Percentiles rank a stretch among this genome's conserved stretches.
Conservation (phyloP, 2,329 filamentous ascomycete genomes). For the Penicillium oxalicum region DNA sequence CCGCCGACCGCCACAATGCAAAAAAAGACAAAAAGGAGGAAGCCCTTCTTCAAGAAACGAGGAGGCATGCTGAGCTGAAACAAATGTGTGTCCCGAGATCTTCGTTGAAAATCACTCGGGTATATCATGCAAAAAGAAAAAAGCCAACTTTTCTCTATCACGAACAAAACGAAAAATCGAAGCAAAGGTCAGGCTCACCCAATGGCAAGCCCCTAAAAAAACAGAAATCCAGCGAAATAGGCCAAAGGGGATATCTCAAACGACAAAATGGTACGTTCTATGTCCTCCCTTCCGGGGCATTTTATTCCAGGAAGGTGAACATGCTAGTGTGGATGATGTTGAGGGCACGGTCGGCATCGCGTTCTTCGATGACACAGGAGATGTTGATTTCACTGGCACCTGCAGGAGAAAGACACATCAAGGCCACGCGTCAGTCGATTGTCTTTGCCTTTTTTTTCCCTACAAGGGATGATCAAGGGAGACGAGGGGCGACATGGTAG, state of each 20-base stretch:
- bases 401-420: conserved; percentile 34
- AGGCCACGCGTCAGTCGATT: conserved; percentile 12
- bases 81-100: no score
- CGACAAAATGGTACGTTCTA: conserved; percentile 9
- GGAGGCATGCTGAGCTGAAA: no score
- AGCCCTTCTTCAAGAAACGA: no score
- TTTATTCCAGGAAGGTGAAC: conserved; percentile 84
- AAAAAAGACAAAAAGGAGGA: no score
- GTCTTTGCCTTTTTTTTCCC: conserved; percentile 1
- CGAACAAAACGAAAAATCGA: neutral
- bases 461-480: neutral
- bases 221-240: conserved; percentile 3
- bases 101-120: no score
- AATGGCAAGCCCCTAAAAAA: no score
- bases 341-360: conserved; percentile 85
- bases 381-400: conserved; percentile 99
- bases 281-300: conserved; percentile 2
- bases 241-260: conserved; percentile 23
- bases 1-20: no score
- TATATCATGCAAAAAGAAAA: conserved; percentile 15
- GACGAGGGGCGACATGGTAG: neutral
- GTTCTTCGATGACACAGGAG: conserved; percentile 89
- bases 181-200: neutral
- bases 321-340: conserved; percentile 95
- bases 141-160: conserved; percentile 17